These are phyloP conservation scores for Coelastrella sp. DNA, from an alignment of 139 green algal species.

Conservation along the genomic window DNA sequence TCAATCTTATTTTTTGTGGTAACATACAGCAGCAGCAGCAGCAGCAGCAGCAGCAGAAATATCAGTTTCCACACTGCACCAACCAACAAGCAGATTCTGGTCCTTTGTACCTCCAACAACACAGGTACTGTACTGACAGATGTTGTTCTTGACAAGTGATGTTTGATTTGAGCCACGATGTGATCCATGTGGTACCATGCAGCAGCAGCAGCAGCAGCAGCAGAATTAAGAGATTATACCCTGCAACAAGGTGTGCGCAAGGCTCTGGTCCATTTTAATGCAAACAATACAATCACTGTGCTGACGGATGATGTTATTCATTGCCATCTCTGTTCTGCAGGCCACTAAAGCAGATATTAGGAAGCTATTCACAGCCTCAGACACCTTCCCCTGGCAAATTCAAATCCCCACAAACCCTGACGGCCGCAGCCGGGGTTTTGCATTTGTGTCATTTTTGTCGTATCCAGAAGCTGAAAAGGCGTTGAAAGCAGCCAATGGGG, in stretches of 20 bases:
- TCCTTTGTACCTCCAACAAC: too few species aligned
- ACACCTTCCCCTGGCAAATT: constrained; percentile 7
- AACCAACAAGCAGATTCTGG: too few species aligned
- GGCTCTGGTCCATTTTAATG: neutral
- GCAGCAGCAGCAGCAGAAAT: neutral
- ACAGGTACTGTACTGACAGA: too few species aligned
- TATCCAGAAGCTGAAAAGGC: constrained; percentile 79
- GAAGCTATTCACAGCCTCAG: constrained; percentile 18
- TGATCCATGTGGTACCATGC: neutral
- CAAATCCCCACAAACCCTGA: constrained; percentile 40
- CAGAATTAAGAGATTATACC: neutral
- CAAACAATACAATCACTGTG: neutral
- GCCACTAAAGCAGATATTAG: constrained; percentile 45
- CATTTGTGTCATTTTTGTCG: constrained; percentile 90
- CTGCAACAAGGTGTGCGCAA: neutral
- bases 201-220: neutral
- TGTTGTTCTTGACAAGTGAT: too few species aligned
- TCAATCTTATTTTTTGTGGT: too few species aligned
- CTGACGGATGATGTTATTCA: neutral
- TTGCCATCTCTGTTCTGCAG: neutral
- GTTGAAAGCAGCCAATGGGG: constrained; percentile 85
- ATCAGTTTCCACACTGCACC: too few species aligned
- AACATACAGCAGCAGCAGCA: neutral
- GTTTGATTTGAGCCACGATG: too few species aligned
- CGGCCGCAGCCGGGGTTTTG: constrained; percentile 85